Conservation (phyloP, 179 eudicot species). For the Silene noctiflora region DNA sequence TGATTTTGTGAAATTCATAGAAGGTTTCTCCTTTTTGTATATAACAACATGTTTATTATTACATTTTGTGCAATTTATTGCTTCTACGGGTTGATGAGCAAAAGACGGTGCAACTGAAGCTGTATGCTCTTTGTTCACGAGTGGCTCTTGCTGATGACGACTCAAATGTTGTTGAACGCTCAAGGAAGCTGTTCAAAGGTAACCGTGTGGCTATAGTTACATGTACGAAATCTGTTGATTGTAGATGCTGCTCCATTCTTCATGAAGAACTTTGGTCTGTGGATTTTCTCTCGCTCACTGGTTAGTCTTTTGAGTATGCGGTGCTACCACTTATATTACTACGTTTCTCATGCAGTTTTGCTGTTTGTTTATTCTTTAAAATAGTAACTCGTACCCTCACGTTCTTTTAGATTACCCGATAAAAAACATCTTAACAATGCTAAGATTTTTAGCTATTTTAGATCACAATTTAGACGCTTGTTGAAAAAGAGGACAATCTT, state of each 20-base stretch:
- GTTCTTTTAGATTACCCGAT: no score
- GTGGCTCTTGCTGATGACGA: slow-evolving; percentile 12
- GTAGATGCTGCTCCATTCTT: slow-evolving; percentile 24
- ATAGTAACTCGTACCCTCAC: no score
- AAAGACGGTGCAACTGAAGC: slow-evolving; percentile 4
- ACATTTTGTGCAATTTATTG: background rate
- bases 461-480: background rate
- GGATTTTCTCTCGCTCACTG: slow-evolving; percentile 21
- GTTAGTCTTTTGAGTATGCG: slow-evolving; percentile 6
- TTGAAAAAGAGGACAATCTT: background rate
- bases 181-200: slow-evolving; percentile 24
- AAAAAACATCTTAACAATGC: no score
- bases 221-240: background rate
- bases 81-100: slow-evolving; percentile 12
- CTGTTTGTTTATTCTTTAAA: no score
- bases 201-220: background rate
- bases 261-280: slow-evolving; percentile 14
- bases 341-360: background rate
- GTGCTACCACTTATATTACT: background rate
- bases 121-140: slow-evolving; percentile 8
- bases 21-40: background rate
- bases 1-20: background rate
- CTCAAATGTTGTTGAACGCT: slow-evolving; percentile 6
- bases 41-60: background rate
- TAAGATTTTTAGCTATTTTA: no score